phyloP scores from a whole-genome alignment of 164 flowering plant species.

The Nelumbo lutea region DNA sequence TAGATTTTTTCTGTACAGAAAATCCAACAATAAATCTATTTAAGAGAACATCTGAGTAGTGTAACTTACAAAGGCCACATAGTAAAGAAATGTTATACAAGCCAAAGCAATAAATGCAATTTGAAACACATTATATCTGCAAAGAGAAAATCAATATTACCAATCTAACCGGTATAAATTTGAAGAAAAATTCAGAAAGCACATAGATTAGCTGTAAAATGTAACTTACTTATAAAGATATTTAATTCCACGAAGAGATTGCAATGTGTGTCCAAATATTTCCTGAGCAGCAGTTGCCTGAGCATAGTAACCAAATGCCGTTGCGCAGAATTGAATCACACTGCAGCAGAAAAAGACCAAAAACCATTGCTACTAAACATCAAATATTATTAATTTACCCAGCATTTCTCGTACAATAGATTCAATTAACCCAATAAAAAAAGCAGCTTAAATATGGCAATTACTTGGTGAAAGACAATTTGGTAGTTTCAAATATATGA shows the following conservation, averaged over 20 bases:
- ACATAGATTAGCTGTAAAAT: not conserved
- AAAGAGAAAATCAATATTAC: not conserved
- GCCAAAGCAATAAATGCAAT: conserved; percentile 76
- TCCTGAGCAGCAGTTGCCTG: conserved; percentile 99
- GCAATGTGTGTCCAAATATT: conserved; percentile 95
- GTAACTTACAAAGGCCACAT: conserved; percentile 80
- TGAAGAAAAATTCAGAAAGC: not conserved
- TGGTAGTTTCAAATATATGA: too few species aligned
- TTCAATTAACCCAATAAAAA: too few species aligned
- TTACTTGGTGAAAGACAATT: too few species aligned
- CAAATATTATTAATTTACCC: not conserved
- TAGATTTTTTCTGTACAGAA: not conserved
- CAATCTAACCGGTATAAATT: conserved; percentile 7
- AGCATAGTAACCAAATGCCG: conserved; percentile 94
- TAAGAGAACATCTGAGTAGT: not conserved
- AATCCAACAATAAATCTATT: too few species aligned
- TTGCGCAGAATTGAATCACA: conserved; percentile 95
- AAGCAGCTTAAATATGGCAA: too few species aligned
- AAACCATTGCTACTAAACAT: not conserved
- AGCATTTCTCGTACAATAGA: too few species aligned
- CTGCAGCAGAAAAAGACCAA: conserved; percentile 37
- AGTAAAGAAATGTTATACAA: conserved; percentile 76
- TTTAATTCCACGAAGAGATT: conserved; percentile 91
- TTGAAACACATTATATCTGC: conserved; percentile 97
- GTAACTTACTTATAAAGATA: conserved; percentile 86